phyloP scores from a whole-genome alignment of 208 protist species.

The Ichthyophonus hoferi region DNA sequence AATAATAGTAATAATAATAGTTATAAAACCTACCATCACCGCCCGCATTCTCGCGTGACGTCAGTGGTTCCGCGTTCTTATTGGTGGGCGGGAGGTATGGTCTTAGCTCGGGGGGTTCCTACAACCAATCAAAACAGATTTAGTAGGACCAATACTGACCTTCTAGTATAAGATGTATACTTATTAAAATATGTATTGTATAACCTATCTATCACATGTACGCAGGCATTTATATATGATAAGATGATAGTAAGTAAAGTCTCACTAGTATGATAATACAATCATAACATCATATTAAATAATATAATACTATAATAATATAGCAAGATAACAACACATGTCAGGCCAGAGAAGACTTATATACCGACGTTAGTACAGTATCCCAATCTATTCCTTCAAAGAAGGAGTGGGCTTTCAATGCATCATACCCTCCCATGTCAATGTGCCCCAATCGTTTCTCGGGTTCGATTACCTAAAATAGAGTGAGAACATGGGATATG shows the following conservation, averaged over 20 bases:
- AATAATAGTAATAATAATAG: neutral
- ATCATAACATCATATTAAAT: neutral
- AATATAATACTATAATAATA: neutral
- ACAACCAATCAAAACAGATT: conserved; percentile 67
- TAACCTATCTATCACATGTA: neutral
- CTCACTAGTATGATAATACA: neutral
- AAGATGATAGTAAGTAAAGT: neutral
- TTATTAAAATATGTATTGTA: neutral
- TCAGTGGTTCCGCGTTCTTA: neutral
- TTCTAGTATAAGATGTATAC: neutral
- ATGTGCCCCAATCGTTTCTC: conserved; percentile 67
- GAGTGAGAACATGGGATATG: too few relatives aligned
- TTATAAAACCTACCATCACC: neutral
- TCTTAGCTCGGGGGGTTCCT: conserved; percentile 17
- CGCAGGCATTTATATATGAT: neutral
- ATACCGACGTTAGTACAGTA: conserved; percentile 13
- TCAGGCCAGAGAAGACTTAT: neutral
- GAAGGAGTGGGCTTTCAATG: conserved; percentile 75
- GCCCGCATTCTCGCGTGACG: neutral
- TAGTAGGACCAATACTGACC: neutral
- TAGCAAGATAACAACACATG: neutral
- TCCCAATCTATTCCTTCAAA: conserved; percentile 55
- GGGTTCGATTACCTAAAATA: conserved; percentile 53
- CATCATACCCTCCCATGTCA: conserved; percentile 66
- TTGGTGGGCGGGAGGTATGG: conserved; percentile 36